Base-by-base conservation (phyloP, 1,284 basidiomycete genomes). In the Rhodofomes roseus region DNA sequence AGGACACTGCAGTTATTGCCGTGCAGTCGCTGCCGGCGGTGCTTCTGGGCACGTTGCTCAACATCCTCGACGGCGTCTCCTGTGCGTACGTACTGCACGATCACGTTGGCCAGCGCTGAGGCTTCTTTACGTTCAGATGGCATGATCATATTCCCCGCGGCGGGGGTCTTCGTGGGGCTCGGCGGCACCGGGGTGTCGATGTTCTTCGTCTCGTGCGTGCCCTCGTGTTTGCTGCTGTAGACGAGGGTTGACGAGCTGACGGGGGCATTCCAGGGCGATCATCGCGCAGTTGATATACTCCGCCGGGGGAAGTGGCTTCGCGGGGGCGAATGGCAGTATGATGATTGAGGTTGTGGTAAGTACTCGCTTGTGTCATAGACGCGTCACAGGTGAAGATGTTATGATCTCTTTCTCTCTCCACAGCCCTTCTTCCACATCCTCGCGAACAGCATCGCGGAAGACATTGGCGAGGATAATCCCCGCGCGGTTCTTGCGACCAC, bases 331-430 rank as follows among this genome's bases (percentile, higher is more conserved):
- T 75, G 95, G 95, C 9, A 96, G 92, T 57, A 98, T 98, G 95
- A 97, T 98, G 95, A 98, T 98, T 63, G 96, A 98, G 74, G 93
- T 95, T 12, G 93, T 97, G 64, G 90, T 92, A 72, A 59, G 89
- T 84, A 36, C 18, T 52, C 5, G 22, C 56, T n/a, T 20, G 60
- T 48, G 12, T 29, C 18, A 34, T 39, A 11, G 60, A 6, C 27
- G 39, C 14, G 14, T n/a, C 12, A n/a, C 39, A 29, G 36, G 40
- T 25, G 41, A 29, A 55, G 23, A 23, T 44, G 12, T 11, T 12
- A 48, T 29, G 46, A 48, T 25, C 14, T 29, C 5, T 29, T 12
- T 23, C 23, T 41, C 16, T 46, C 34, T 43, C 37, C 48, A n/a
- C 55, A 92, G 88, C 96, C 96, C 0, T 98, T 98, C 77, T 97